Evolutionary conservation across 1,139 yeast genomes (phyloP).

Genomic region (Nadsonia starkeyi-henricii): DNA sequence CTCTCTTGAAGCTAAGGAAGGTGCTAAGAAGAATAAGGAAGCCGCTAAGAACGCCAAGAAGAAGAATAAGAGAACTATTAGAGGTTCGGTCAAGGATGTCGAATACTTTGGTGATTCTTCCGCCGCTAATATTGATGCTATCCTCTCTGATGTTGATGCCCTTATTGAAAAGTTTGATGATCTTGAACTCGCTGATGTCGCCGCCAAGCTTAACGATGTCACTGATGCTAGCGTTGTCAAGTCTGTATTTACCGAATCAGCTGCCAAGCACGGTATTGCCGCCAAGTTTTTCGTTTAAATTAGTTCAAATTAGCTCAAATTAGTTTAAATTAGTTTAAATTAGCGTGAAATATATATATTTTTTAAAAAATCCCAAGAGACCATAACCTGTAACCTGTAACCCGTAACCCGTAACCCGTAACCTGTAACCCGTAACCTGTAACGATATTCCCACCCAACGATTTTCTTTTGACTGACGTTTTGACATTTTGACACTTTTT

Average conservation of each 20-base stretch:
- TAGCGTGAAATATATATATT: too few species aligned
- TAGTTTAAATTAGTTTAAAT: background rate
- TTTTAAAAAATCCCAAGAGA: too few species aligned
- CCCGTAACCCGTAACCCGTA: too few species aligned
- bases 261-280: conserved; percentile 28
- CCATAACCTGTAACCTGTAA: too few species aligned
- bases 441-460: too few species aligned
- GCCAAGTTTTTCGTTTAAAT: conserved; percentile 22
- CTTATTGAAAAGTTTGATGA: conserved; percentile 73
- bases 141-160: conserved; percentile 53
- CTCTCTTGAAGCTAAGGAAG: conserved; percentile 42
- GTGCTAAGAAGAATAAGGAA: conserved; percentile 83
- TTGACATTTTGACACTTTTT: too few species aligned
- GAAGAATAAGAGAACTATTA: conserved; percentile 91
- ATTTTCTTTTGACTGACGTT: too few species aligned
- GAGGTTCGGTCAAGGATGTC: conserved; percentile 70
- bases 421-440: too few species aligned
- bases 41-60: conserved; percentile 94
- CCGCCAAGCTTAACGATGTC: conserved; percentile 40
- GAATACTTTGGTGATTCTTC: conserved; percentile 62
- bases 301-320: too few species aligned
- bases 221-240: conserved; percentile 38
- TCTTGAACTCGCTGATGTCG: conserved; percentile 54
- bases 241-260: conserved; percentile 35
- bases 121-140: conserved; percentile 38